These are phyloP conservation scores for Fraxinus xanthoxyloides DNA, from an alignment of 305 asterid species.

Conservation along the genomic window DNA sequence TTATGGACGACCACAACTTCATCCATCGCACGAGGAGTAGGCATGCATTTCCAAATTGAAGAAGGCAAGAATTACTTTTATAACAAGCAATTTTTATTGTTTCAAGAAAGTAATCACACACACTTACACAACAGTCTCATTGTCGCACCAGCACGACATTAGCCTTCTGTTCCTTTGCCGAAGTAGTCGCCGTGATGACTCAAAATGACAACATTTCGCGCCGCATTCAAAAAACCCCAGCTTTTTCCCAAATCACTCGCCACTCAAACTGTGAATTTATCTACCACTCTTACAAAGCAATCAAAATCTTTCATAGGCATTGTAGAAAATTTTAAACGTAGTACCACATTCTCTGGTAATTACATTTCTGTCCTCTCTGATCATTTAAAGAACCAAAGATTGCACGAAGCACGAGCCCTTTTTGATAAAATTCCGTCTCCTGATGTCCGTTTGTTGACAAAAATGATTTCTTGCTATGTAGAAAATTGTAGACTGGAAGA, in stretches of 20 bases:
- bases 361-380: constrained; percentile 28
- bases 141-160: not conserved
- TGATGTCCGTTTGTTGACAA: constrained; percentile 57
- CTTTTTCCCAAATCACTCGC: constrained; percentile 19
- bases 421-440: constrained; percentile 35
- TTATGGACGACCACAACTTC: not conserved
- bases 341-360: constrained; percentile 1
- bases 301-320: constrained; percentile 18
- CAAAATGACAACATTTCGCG: constrained; percentile 36
- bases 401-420: constrained; percentile 35
- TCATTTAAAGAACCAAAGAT: constrained; percentile 34
- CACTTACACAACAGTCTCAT: not conserved
- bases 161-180: not conserved
- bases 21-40: not conserved
- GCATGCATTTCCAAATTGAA: not conserved
- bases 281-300: constrained; percentile 9
- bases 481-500: constrained; percentile 50
- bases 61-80: not conserved
- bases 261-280: constrained; percentile 9
- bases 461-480: constrained; percentile 48
- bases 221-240: constrained; percentile 24
- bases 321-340: constrained; percentile 20
- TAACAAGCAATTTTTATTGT: not conserved
- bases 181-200: constrained; percentile 11
- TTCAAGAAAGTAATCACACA: not conserved